These are phyloP conservation scores for Hamigera avellanea DNA, from an alignment of 495 filamentous ascomycete species.

Conservation along the genomic window DNA sequence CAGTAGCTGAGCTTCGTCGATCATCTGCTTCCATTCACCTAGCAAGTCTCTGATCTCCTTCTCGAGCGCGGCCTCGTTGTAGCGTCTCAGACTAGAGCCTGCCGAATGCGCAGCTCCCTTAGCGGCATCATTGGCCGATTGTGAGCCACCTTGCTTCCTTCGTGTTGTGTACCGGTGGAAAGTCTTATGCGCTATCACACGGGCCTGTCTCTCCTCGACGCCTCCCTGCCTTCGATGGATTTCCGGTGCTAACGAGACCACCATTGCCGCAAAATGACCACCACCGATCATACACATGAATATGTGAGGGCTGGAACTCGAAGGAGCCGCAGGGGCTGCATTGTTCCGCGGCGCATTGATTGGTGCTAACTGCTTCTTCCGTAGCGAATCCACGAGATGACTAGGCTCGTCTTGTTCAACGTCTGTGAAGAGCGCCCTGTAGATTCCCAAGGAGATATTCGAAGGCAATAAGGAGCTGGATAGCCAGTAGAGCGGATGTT, in stretches of 20 bases:
- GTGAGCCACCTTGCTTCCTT: constrained; percentile 89
- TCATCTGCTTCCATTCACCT: constrained; percentile 67
- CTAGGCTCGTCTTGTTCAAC: constrained; percentile 53
- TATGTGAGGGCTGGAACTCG: constrained; percentile 61
- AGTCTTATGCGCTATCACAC: constrained; percentile 87
- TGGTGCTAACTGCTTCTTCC: constrained; percentile 62
- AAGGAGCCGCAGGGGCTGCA: constrained; percentile 36
- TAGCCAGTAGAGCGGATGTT: constrained; percentile 77
- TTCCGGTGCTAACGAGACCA: constrained; percentile 78
- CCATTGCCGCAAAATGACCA: constrained; percentile 94
- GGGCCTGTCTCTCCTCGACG: constrained; percentile 64
- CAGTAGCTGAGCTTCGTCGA: constrained; percentile 70
- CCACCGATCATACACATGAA: constrained; percentile 98
- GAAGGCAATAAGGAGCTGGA: constrained; percentile 59
- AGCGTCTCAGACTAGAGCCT: constrained; percentile 76
- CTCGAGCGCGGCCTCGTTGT: constrained; percentile 82
- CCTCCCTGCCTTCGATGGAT: constrained; percentile 58
- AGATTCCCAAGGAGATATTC: constrained; percentile 74
- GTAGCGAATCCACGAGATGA: constrained; percentile 52
- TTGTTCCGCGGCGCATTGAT: constrained; percentile 35
- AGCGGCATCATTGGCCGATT: constrained; percentile 81
- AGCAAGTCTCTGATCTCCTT: constrained; percentile 74
- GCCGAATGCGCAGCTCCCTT: constrained; percentile 92
- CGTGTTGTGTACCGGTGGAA: constrained; percentile 96
- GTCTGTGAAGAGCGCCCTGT: constrained; percentile 68